Evolutionary conservation across 345 rosid genomes (phyloP).

Genomic region (Eucalyptus marginata): DNA sequence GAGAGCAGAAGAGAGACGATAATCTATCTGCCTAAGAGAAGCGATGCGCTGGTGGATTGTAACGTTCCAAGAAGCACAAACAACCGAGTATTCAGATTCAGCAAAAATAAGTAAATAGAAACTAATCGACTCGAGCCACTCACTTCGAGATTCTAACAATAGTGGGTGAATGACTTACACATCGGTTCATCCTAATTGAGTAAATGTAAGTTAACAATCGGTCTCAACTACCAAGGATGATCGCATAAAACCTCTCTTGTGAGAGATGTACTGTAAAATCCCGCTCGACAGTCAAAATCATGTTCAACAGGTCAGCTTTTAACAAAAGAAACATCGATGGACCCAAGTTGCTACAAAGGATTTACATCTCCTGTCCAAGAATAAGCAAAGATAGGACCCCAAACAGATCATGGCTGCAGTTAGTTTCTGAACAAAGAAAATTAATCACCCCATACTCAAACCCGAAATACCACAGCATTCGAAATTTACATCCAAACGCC

Average conservation of each 20-base stretch:
- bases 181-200: background rate
- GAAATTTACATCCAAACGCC: background rate
- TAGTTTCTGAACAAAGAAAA: background rate
- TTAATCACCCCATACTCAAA: background rate
- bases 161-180: background rate
- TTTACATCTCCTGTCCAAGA: background rate
- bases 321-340: background rate
- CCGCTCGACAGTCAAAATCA: background rate
- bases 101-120: background rate
- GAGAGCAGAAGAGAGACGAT: background rate
- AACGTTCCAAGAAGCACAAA: background rate
- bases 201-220: background rate
- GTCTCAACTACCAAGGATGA: background rate
- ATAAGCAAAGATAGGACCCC: background rate
- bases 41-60: background rate
- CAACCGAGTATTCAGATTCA: background rate
- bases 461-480: background rate
- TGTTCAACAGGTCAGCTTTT: background rate
- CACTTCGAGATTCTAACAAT: background rate
- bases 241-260: background rate
- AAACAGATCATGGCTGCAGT: background rate
- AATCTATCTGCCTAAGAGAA: background rate
- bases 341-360: background rate
- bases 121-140: background rate
- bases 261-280: background rate